Percentiles rank a stretch among this genome's conserved stretches.
phyloP scores from a whole-genome alignment of 176 grass and related monocot species.

The Alopecurus myosuroides region DNA sequence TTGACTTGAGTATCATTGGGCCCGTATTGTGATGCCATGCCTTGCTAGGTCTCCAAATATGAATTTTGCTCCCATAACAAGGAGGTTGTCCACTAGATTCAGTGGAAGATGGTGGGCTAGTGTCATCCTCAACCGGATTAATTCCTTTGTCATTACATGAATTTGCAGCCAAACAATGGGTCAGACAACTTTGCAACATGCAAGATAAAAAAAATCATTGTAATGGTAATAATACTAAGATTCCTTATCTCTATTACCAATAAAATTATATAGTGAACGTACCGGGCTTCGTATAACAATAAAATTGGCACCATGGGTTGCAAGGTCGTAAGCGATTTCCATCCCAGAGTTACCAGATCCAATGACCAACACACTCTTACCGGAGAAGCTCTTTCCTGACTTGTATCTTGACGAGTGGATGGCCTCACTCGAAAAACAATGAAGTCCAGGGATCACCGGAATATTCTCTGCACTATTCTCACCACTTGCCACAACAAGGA shows the following conservation, averaged over 20 bases:
- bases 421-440: conserved; percentile 1
- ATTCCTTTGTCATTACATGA: conserved; percentile 42
- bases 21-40: conserved; percentile 47
- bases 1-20: conserved; percentile 21
- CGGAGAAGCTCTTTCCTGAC: not conserved
- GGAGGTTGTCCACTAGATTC: conserved; percentile 14
- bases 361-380: conserved; percentile 27
- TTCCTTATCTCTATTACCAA: not conserved
- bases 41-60: conserved; percentile 39
- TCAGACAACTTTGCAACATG: not conserved
- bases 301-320: conserved; percentile 2
- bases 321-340: conserved; percentile 56
- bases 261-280: not conserved
- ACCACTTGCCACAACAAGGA: conserved; percentile 38
- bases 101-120: conserved; percentile 14
- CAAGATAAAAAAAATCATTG: not conserved
- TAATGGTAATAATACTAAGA: not conserved
- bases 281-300: conserved; percentile 31
- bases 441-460: not conserved
- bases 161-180: not conserved
- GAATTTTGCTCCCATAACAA: conserved; percentile 11
- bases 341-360: conserved; percentile 52
- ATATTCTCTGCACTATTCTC: conserved; percentile 25
- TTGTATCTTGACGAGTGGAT: conserved; percentile 32
- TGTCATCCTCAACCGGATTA: conserved; percentile 39